Base-by-base conservation (phyloP, 2,329 filamentous ascomycete genomes). In the Aspergillus calidoustus region DNA sequence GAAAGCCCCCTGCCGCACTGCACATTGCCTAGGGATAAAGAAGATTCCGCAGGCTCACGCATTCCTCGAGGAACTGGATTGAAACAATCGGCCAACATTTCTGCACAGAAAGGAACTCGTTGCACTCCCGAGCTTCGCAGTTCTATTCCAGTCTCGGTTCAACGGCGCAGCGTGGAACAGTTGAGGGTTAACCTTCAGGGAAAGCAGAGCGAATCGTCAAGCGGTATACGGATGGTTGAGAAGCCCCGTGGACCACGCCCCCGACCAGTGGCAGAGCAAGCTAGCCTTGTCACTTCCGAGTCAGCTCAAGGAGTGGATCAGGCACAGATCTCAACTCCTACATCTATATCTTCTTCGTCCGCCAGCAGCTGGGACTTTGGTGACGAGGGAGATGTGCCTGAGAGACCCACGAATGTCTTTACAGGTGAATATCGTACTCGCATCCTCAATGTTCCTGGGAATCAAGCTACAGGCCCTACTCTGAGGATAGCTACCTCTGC, bases 341-440 rank as follows among this genome's bases (percentile, higher is more conserved):
- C 57, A 49, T 49, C 58, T 2, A 50, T 54, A 30, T 63, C 61
- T 13, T 62, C 62, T 34, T 64, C 63, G 11, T 55, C 61, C 19
- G 13, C 28, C 2, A 56, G 56, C 31, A 54, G 51, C 13, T 66
- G 62, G 60, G 59, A 60, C n/a, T 60, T 69, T 8, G 72, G 67
- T 28, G 73, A 74, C 47, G 34, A 41, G 15, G 72, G 66, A 4
- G 72, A 77, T 7, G 75, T 78, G 49, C 69, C 77, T 11, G 77
- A 80, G 23, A 61, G 57, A 19, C 67, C 64, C 3, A 43, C 59
- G 23, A 65, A 59, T 49, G 60, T 64, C 11, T 66, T 69, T 46
- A 72, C 68, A 31, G 71, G 72, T 5, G 67, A 73, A 34, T 71
- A 69, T 57, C 65, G 65, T 17, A 62, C 57, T 11, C 66, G 62